phyloP scores from a whole-genome alignment of 495 filamentous ascomycete genomes.

The Evernia prunastri region DNA sequence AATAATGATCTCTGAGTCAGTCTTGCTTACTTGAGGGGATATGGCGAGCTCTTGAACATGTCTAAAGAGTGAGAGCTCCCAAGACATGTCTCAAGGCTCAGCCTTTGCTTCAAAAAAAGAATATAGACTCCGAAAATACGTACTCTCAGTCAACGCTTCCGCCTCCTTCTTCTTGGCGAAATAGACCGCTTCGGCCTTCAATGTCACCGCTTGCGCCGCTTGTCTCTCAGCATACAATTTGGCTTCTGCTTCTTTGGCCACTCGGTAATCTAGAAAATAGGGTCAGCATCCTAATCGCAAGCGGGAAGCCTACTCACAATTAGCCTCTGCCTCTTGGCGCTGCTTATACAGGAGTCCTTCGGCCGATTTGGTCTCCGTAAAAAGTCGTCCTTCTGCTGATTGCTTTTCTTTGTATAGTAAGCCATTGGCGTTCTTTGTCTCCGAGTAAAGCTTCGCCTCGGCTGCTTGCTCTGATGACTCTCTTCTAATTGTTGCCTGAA shows the following conservation, averaged over 20 bases:
- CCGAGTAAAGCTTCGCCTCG: slow-evolving; percentile 50
- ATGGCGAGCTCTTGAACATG: no score
- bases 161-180: slow-evolving; percentile 62
- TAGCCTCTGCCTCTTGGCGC: slow-evolving; percentile 25
- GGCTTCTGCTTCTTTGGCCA: slow-evolving; percentile 24
- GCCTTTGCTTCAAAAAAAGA: no score
- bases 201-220: slow-evolving; percentile 38
- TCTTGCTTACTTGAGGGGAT: no score
- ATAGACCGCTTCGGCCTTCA: slow-evolving; percentile 57
- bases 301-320: slow-evolving; percentile 2
- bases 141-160: slow-evolving; percentile 62
- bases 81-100: no score
- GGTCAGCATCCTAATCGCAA: slow-evolving; percentile 4
- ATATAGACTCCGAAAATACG: no score
- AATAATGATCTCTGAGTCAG: no score
- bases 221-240: slow-evolving; percentile 29
- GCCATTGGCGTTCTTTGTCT: slow-evolving; percentile 50
- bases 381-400: slow-evolving; percentile 49
- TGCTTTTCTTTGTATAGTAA: slow-evolving; percentile 51
- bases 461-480: slow-evolving; percentile 70
- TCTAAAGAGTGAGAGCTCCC: no score
- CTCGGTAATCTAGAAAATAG: slow-evolving; percentile 1
- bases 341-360: slow-evolving; percentile 48
- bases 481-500: slow-evolving; percentile 64
- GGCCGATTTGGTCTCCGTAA: slow-evolving; percentile 40